Percentiles rank a stretch among this genome's conserved stretches.
Conservation (phyloP, 2,329 filamentous ascomycete genomes). For the Elsinoe australis region DNA sequence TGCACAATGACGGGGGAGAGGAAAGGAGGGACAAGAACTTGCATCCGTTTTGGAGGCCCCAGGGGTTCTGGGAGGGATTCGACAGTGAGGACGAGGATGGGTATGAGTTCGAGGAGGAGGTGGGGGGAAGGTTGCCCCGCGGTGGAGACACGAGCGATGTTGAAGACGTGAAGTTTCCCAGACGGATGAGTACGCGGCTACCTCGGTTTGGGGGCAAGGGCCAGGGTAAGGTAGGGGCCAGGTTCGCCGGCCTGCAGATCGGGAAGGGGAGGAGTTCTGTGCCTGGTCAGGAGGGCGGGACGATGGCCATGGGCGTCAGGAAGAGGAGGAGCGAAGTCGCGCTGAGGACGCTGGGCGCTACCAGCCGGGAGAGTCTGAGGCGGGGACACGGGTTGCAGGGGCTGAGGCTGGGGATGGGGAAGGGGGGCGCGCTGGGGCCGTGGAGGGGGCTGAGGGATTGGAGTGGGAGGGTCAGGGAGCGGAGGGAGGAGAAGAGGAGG, state of each 20-base stretch:
- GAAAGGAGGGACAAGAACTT: conserved; percentile 38
- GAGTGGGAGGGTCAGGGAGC: conserved; percentile 37
- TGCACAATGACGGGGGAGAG: conserved; percentile 26
- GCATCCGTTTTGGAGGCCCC: conserved; percentile 56
- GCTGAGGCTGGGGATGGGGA: conserved; percentile 28
- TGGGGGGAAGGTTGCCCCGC: conserved; percentile 29
- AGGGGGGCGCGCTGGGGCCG: conserved; percentile 45
- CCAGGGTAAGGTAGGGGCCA: conserved; percentile 44
- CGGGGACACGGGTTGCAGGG: conserved; percentile 5
- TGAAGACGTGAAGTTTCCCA: conserved; percentile 20
- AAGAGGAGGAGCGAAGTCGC: conserved; percentile 18
- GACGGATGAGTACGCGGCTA: conserved; percentile 29
- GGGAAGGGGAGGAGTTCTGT: conserved; percentile 23
- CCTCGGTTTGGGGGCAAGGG: conserved; percentile 36
- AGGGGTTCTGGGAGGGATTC: conserved; percentile 55
- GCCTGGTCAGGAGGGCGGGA: conserved; percentile 8
- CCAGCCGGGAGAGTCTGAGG: too few species aligned
- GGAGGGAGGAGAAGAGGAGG: conserved; percentile 39
- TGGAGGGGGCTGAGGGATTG: conserved; percentile 44
- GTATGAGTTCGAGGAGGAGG: conserved; percentile 31
- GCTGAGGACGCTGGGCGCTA: too few species aligned
- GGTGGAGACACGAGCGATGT: conserved; percentile 43
- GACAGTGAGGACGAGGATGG: too few species aligned
- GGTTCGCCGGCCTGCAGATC: conserved; percentile 48
- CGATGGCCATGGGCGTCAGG: conserved; percentile 10